Evolutionary conservation across 495 filamentous ascomycete genomes (phyloP).

Genomic region (Penicillium maclennaniae): DNA sequence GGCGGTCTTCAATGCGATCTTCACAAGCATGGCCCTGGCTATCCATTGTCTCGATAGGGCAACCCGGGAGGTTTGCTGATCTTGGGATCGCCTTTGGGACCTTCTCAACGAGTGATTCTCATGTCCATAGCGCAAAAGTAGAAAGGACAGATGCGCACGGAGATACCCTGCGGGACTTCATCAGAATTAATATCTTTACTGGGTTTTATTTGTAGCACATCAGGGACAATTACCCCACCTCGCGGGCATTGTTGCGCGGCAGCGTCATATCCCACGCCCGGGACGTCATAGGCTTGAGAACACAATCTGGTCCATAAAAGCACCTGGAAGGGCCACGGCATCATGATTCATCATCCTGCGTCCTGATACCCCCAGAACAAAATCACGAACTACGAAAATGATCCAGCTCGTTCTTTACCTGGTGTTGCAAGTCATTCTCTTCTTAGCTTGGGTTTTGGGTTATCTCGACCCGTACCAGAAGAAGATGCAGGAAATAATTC

Average conservation of each 20-base stretch:
- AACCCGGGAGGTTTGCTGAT: neutral
- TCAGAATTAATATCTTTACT: neutral
- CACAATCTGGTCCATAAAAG: neutral
- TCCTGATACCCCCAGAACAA: neutral
- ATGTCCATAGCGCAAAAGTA: neutral
- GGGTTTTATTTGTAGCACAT: conserved; percentile 2
- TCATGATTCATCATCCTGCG: neutral
- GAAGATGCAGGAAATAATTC: conserved; percentile 41
- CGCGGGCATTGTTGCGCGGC: conserved; percentile 1
- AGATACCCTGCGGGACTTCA: neutral
- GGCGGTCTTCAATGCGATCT: neutral
- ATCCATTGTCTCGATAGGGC: too few relatives aligned
- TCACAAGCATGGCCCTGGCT: neutral
- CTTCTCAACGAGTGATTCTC: neutral
- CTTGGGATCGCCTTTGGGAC: neutral
- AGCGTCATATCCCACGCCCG: conserved; percentile 17
- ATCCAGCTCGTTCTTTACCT: conserved; percentile 26
- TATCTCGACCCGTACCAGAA: conserved; percentile 34
- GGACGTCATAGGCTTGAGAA: conserved; percentile 19
- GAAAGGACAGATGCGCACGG: neutral
- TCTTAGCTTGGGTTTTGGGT: conserved; percentile 34
- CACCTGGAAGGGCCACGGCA: neutral
- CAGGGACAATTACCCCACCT: neutral
- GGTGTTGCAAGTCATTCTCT: conserved; percentile 17
- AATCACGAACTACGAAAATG: conserved; percentile 13